Evolutionary conservation across 140 eudicot genomes (phyloP).

Genomic region (Ambrosia hybrid): DNA sequence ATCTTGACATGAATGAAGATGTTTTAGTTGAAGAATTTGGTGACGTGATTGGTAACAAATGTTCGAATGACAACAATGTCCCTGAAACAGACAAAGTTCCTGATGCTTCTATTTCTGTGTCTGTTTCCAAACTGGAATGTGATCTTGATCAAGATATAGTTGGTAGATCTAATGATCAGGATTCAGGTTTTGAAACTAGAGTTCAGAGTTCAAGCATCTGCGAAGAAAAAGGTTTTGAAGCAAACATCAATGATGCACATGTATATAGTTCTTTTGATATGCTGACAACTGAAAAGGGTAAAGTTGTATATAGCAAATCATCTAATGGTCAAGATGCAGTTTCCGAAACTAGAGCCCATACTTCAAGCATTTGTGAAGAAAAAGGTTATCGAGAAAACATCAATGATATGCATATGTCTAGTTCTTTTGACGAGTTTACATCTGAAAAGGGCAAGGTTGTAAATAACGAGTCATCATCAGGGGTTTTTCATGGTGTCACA

Average conservation of each 20-base stretch:
- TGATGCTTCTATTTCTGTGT: background rate
- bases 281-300: constrained; percentile 35
- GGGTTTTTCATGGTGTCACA: constrained; percentile 17
- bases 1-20: constrained; percentile 28
- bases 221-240: constrained; percentile 30
- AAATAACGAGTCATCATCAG: constrained; percentile 32
- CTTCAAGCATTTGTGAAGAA: constrained; percentile 31
- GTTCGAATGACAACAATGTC: constrained; percentile 18
- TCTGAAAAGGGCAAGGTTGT: constrained; percentile 37
- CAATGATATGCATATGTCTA: constrained; percentile 20
- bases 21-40: constrained; percentile 35
- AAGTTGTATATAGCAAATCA: constrained; percentile 31
- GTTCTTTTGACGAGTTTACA: constrained; percentile 29
- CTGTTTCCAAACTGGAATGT: constrained; percentile 32
- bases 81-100: constrained; percentile 29
- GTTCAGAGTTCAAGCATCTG: constrained; percentile 33
- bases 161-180: constrained; percentile 17
- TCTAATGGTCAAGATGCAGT: constrained; percentile 22
- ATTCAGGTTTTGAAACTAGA: constrained; percentile 33
- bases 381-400: constrained; percentile 30
- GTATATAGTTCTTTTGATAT: constrained; percentile 26
- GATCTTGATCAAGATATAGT: constrained; percentile 6
- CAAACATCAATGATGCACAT: constrained; percentile 25
- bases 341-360: constrained; percentile 33
- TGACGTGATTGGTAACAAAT: constrained; percentile 29